Percentiles rank a stretch among this genome's conserved stretches.
Conservation (phyloP, 208 protist genomes). For the Leishmania tropica region DNA sequence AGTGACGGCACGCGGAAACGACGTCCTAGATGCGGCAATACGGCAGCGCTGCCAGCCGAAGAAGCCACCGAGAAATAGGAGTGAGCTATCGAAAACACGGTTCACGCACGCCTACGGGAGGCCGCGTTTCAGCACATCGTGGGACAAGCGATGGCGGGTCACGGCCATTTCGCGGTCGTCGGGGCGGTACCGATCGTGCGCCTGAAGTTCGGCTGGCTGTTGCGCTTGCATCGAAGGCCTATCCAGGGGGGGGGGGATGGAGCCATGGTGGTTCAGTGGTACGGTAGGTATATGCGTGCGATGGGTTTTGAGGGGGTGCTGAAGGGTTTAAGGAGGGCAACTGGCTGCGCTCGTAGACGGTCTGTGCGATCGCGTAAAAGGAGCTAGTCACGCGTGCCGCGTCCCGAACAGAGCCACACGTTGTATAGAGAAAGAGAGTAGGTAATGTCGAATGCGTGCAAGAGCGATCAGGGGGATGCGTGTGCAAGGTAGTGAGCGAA, state of each 20-base stretch:
- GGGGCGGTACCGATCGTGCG: slow-evolving; percentile 37
- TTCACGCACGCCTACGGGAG: slow-evolving; percentile 22
- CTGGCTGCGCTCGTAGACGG: background rate
- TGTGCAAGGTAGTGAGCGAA: background rate
- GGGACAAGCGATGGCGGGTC: slow-evolving; percentile 23
- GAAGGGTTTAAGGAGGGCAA: background rate
- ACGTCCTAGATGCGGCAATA: slow-evolving; percentile 35
- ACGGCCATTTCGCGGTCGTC: slow-evolving; percentile 24
- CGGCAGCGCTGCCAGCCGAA: slow-evolving; percentile 12
- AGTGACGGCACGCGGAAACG: slow-evolving; percentile 31
- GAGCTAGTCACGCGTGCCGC: background rate
- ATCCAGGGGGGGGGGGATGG: background rate
- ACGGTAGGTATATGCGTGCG: background rate
- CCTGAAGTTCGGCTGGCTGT: background rate
- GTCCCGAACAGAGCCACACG: background rate
- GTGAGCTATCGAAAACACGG: slow-evolving; percentile 11
- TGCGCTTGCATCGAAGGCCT: slow-evolving; percentile 4
- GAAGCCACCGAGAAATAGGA: slow-evolving; percentile 10
- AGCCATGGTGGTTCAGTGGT: slow-evolving; percentile 3
- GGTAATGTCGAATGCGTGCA: background rate
- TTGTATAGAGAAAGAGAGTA: background rate
- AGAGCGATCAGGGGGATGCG: background rate
- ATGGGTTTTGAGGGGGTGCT: background rate
- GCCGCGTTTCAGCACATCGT: slow-evolving; percentile 21
- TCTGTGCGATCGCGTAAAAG: background rate